Conservation (phyloP, 768 basidiomycete species). For the Guyanaporus albipodus region DNA sequence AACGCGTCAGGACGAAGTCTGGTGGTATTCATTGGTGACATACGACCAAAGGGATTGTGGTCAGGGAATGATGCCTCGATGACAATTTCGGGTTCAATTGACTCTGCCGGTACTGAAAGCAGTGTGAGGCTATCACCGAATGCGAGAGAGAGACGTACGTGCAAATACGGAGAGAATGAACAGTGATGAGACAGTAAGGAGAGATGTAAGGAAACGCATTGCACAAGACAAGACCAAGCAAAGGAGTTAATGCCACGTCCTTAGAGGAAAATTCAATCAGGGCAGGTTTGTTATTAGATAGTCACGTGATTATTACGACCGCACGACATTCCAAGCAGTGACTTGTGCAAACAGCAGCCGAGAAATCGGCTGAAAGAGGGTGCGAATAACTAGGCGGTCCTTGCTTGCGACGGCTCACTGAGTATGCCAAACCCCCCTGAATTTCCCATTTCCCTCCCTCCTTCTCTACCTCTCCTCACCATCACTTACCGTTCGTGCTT, state of each 20-base stretch:
- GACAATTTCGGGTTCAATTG: conserved; percentile 51
- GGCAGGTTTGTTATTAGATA: conserved; percentile 21
- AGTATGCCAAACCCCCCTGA: too few relatives aligned
- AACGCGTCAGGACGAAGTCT: conserved; percentile 11
- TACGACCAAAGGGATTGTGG: conserved; percentile 73
- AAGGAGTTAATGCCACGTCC: conserved; percentile 23
- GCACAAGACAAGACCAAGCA: background rate
- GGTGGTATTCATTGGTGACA: conserved; percentile 27
- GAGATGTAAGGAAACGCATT: conserved; percentile 36
- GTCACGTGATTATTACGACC: conserved; percentile 24
- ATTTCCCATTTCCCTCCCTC: conserved; percentile 46
- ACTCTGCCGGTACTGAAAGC: conserved; percentile 26
- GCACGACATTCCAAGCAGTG: too few relatives aligned
- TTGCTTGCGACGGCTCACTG: too few relatives aligned
- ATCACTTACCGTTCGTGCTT: conserved; percentile 55
- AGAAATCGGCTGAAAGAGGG: too few relatives aligned
- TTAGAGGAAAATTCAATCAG: conserved; percentile 20
- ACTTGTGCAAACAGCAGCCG: too few relatives aligned
- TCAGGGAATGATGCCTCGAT: conserved; percentile 61
- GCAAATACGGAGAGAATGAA: conserved; percentile 30
- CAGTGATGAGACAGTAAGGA: conserved; percentile 27
- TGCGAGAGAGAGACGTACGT: conserved; percentile 16
- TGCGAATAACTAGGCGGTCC: too few relatives aligned
- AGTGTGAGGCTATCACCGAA: conserved; percentile 4
- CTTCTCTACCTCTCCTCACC: conserved; percentile 53